phyloP scores from a whole-genome alignment of 139 green algal genomes.

The Pseudopediastrum boryanum region DNA sequence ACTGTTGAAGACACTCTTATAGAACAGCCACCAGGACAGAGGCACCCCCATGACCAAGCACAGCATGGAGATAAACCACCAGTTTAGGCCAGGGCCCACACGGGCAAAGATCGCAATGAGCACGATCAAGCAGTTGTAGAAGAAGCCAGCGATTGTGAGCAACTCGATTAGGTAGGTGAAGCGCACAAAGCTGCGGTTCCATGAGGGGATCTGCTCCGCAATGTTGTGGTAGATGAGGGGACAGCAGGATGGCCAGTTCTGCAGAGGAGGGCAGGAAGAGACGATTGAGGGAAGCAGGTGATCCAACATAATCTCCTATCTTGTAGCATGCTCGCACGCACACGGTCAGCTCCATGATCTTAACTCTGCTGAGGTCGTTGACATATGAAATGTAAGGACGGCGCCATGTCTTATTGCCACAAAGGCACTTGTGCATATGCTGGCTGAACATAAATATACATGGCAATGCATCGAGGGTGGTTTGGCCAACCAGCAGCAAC shows the following conservation, averaged over 20 bases:
- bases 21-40: constrained; percentile 35
- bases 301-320: too few relatives aligned
- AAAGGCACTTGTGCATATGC: too few relatives aligned
- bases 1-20: constrained; percentile 18
- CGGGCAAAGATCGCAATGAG: constrained; percentile 24
- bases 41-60: constrained; percentile 20
- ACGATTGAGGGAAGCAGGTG: not conserved
- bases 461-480: too few relatives aligned
- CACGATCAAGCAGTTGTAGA: constrained; percentile 40
- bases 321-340: too few relatives aligned
- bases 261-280: not conserved
- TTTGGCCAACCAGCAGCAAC: too few relatives aligned
- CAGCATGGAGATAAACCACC: constrained; percentile 34
- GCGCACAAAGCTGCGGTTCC: constrained; percentile 36
- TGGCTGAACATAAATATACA: too few relatives aligned
- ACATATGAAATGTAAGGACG: not conserved
- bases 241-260: constrained; percentile 37
- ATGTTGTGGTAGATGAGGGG: constrained; percentile 41
- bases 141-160: constrained; percentile 33
- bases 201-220: constrained; percentile 26
- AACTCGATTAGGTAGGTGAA: constrained; percentile 39
- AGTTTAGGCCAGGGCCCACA: constrained; percentile 7
- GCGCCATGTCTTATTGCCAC: not conserved
- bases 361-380: too few relatives aligned
- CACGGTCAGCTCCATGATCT: too few relatives aligned